phyloP scores from a whole-genome alignment of 306 rosid species.

The Cicer judaicum region DNA sequence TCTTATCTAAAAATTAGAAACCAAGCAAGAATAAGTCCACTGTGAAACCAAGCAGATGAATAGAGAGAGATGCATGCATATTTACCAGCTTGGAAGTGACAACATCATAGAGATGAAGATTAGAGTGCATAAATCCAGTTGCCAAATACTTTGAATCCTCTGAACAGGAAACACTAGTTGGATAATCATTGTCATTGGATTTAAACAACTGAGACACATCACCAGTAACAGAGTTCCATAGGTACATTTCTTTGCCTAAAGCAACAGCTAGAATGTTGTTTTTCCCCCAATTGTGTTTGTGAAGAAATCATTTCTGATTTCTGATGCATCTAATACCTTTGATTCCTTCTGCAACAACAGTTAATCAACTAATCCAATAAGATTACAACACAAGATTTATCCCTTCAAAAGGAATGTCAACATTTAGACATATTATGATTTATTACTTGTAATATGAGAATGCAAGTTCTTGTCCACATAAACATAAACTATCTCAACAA shows the following conservation, averaged over 20 bases:
- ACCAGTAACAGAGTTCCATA: constrained; percentile 65
- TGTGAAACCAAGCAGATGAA: no score
- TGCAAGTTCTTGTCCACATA: no score
- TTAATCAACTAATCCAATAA: constrained; percentile 11
- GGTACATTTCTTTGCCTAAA: constrained; percentile 62
- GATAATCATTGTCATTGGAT: constrained; percentile 48
- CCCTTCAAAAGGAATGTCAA: no score
- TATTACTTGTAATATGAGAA: no score
- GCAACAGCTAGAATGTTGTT: constrained; percentile 70
- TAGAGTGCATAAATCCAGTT: constrained; percentile 62
- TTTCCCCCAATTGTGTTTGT: constrained; percentile 70
- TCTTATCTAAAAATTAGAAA: not conserved
- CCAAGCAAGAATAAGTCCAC: no score
- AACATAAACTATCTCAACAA: no score
- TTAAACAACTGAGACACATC: constrained; percentile 51
- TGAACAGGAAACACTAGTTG: constrained; percentile 76
- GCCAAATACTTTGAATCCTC: constrained; percentile 55
- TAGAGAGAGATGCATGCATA: no score
- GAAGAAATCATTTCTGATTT: constrained; percentile 68
- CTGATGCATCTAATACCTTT: constrained; percentile 74
- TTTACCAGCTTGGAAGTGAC: constrained; percentile 70
- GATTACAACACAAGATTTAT: not conserved
- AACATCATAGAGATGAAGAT: constrained; percentile 71
- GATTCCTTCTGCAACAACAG: constrained; percentile 57
- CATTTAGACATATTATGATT: no score